These are phyloP conservation scores for Candida tropicalis DNA, from an alignment of 1,139 yeast genomes.

Conservation along the genomic window DNA sequence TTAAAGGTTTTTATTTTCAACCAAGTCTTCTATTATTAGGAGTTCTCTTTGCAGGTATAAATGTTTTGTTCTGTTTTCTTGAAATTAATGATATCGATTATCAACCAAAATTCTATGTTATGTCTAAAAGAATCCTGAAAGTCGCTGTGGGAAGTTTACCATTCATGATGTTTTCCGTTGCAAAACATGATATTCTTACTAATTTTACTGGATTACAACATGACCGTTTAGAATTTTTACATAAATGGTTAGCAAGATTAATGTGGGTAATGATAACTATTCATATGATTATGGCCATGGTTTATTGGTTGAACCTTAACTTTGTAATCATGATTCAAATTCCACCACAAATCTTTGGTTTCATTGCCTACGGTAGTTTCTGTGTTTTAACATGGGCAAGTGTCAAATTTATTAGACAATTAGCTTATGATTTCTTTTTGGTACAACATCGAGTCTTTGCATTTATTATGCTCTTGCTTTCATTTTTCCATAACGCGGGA, in stretches of 20 bases:
- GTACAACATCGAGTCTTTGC: conserved; percentile 46
- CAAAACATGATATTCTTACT: conserved; percentile 43
- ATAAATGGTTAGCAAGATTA: conserved; percentile 48
- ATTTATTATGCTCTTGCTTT: conserved; percentile 46
- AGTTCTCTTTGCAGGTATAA: conserved; percentile 28
- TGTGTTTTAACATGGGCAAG: conserved; percentile 41
- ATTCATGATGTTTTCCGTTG: conserved; percentile 34
- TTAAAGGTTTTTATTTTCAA: conserved; percentile 32
- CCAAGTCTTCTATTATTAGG: conserved; percentile 42
- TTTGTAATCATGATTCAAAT: conserved; percentile 46
- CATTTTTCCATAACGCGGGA: conserved; percentile 45
- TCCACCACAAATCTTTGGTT: conserved; percentile 57
- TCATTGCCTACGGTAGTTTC: conserved; percentile 46
- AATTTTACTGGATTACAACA: conserved; percentile 45
- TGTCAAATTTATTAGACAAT: conserved; percentile 36
- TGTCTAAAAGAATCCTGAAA: conserved; percentile 46
- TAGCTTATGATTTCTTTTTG: conserved; percentile 49
- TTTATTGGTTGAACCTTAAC: conserved; percentile 45
- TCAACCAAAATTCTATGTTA: conserved; percentile 38
- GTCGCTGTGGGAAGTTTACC: conserved; percentile 47
- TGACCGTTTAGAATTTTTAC: conserved; percentile 42
- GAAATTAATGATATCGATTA: conserved; percentile 43
- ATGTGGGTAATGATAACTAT: conserved; percentile 42
- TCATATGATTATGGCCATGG: conserved; percentile 34
- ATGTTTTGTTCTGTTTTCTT: conserved; percentile 26